Evolutionary conservation across 768 basidiomycete species (phyloP), one percentile per base, ranked within the genome.

Genomic region (Gloeostereum incarnatum): DNA sequence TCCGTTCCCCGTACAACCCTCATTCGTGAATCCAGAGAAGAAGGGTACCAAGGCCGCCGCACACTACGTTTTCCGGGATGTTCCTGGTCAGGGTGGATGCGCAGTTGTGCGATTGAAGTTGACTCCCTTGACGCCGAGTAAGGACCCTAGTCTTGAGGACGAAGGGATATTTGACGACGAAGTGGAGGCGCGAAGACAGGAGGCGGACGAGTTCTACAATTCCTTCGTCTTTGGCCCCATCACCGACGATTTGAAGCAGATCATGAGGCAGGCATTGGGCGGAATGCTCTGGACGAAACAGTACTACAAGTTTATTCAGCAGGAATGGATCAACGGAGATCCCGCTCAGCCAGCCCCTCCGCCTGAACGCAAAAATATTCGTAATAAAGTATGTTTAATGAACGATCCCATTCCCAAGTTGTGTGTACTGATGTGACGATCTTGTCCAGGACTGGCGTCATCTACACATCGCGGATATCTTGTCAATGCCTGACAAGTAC

Each of bases 261-360:
- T 99, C 48, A 96, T 89, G 89, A 70, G 96, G 45, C 96, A 98
- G 61, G 96, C 93, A 16, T 62, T 99, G 35, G 79, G 79, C 16
- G 96, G 96, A 8, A 98, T 99, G 96, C 63, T 99, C 37, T 98
- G 96, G 94, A 91, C 88, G 32, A 99, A 98, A 64, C 96, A 98
- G 53, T 89, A 79, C 59, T 99, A 98, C 64, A 73, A 86, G 55
- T 97, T 97, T 60, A 79, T 97, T 43, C 93, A 97, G 59, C 85
- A 86, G 52, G 86, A 94, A 44, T 99, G 96, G 96, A 71, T 94
- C 36, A 79, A 89, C 43, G 96, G 96, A 21, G 96, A 99, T 62
- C 82, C 91, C 3, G 83, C 85, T 8, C 96, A 99, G 57, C 94
- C 93, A 6, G 74, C 90, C 14, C 96, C 96, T 3, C 94, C 96